These are phyloP conservation scores for Taphrina wiesneri DNA, from an alignment of 1,139 yeast species.

Conservation along the genomic window DNA sequence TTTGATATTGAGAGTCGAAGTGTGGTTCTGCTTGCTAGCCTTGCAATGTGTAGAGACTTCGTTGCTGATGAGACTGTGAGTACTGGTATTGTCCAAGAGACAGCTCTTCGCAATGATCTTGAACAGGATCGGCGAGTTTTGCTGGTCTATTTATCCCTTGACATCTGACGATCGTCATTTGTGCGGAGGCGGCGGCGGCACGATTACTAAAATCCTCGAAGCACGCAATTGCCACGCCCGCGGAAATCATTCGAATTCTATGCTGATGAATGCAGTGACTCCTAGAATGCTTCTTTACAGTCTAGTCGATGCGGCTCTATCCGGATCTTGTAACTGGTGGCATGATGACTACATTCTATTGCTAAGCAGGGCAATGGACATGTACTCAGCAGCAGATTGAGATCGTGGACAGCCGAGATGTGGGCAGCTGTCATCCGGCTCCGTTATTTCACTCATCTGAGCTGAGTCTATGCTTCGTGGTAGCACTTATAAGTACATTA, in stretches of 20 bases:
- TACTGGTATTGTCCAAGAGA: background rate
- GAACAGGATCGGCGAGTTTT: background rate
- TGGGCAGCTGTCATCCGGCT: background rate
- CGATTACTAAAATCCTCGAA: slow-evolving; percentile 3
- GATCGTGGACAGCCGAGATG: background rate
- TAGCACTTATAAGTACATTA: too few species aligned
- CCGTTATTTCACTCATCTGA: background rate
- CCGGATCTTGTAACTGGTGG: too few species aligned
- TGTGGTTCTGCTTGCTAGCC: background rate
- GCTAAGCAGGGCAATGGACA: too few species aligned
- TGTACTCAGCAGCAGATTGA: too few species aligned
- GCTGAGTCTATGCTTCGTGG: background rate
- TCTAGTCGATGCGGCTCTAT: too few species aligned
- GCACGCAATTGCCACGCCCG: background rate
- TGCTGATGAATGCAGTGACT: background rate
- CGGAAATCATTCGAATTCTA: background rate
- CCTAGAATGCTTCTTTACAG: too few species aligned
- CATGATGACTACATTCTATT: too few species aligned
- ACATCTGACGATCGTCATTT: background rate
- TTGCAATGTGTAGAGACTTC: background rate
- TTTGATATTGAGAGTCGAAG: background rate
- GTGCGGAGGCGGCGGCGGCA: slow-evolving; percentile 10
- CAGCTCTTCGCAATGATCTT: background rate
- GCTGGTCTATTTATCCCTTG: background rate
- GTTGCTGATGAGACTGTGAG: background rate